Base-by-base conservation (phyloP, 2,329 filamentous ascomycete genomes). In the Niveomyces coronatus region DNA sequence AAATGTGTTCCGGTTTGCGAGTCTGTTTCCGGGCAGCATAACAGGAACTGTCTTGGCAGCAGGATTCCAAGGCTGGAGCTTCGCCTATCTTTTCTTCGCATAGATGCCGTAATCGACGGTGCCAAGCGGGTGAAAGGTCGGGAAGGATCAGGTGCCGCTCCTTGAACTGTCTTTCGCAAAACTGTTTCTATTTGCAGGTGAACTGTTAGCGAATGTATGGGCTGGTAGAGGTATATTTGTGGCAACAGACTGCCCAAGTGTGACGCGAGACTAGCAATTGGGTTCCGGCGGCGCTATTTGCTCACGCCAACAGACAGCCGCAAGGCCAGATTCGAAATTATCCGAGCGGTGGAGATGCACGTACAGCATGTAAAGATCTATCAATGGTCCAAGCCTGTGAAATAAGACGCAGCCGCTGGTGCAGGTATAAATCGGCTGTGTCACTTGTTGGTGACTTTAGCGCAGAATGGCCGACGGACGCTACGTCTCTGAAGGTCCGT, bases 401-500 rank as follows among this genome's bases (percentile, higher is more conserved):
- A 48, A 70, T 64, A 18, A 59, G 47, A 37, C 50, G 45, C 35
- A 70, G 44, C 44, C 52, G 58, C 41, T 50, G 44, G 36, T 51
- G 48, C 47, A 68, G 28, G 33, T 53, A 51, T 18, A 19, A n/a
- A 17, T 62, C 56, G 60, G 54, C 55, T 60, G 53, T 61, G 40
- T 48, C 54, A 60, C 44, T 56, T 47, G 50, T 59, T 52, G 50
- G 57, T 52, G 48, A 57, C 53, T 43, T 50, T 44, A 32, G 55
- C 50, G 45, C 55, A 46, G 53, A 51, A 50, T 47, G 49, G 51
- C 47, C 62, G 46, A 56, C 59, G 62, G 52, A 57, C 55, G 55
- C 51, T 60, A 62, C 50, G 58, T 58, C 52, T 57, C 60, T 57
- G 64, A 56, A 52, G 56, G 54, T 55, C 60, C 56, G 54, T 60